Base-by-base conservation (phyloP, 2,329 filamentous ascomycete genomes). In the Aureobasidium sp. region DNA sequence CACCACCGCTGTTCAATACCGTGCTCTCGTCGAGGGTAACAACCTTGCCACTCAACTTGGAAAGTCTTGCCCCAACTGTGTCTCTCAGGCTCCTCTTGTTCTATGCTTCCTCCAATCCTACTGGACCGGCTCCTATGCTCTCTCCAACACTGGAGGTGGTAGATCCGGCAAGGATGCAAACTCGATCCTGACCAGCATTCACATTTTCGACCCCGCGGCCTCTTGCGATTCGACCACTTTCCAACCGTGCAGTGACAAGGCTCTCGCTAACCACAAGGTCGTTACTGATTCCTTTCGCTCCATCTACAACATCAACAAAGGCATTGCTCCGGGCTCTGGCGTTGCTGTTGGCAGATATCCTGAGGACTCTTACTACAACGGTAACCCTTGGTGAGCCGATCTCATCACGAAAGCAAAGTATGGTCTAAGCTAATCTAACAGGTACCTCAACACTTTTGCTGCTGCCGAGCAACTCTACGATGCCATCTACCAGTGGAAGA, bases 381-480 rank as follows among this genome's bases (percentile, higher is more conserved):
- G 88, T 1, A 91, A 94, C 71, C 89, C 89, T 1, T 63, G 67
- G 67, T 55, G 27, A 42, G 51, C 31, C 33, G 10, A 35, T 15
- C 8, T 23, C 1, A 4, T 19, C 4, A 3, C 6, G n/a, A 5
- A 15, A 6, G 8, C 13, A 19, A 19, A 23, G 15, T 13, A 40
- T 19, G 13, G 5, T 8, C 15, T 13, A 11, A 55, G n/a, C 23
- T 38, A 10, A 38, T 2, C 25, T 47, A 17, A n/a, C 13, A 55
- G 51, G 51, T 81, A 90, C 67, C 79, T 93, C 13, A 81, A 81
- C 66, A 93, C 87, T 0, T 78, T 90, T 31, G 88, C 88, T 1
- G 88, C 88, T 0, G 90, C 89, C 3, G 89, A 94, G 73, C 86
- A 89, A 69, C 80, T 95, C 2, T 93, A 91, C 70, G 85, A 88